Percentiles rank a stretch among this genome's conserved stretches.
Conservation (phyloP, 1,284 basidiomycete genomes). For the Sporisorium graminicola region DNA sequence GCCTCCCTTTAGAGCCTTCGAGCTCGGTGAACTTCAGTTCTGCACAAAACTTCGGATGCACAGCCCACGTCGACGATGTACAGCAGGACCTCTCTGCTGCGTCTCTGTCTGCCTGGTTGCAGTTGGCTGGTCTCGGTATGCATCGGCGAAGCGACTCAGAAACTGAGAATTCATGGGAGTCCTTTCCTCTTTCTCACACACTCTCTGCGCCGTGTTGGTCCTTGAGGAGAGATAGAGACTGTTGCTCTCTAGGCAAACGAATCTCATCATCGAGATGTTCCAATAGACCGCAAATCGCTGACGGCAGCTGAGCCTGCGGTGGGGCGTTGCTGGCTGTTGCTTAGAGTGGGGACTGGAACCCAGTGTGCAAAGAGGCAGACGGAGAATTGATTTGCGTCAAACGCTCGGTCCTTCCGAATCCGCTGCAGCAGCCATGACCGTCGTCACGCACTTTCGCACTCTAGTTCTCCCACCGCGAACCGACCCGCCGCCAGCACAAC, state of each 20-base stretch:
- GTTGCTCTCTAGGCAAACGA: no score
- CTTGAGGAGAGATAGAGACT: neutral
- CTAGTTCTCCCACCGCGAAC: neutral
- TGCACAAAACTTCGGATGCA: neutral
- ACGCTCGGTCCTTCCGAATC: slow-evolving; percentile 3
- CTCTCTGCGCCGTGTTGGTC: neutral
- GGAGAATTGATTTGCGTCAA: neutral
- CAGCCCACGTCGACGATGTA: neutral
- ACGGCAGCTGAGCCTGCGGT: no score
- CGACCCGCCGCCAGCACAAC: neutral
- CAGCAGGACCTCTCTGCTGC: no score
- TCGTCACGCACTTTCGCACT: no score
- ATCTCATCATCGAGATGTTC: no score
- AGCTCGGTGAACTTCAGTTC: no score
- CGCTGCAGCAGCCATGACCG: neutral
- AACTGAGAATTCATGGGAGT: no score
- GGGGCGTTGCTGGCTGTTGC: neutral
- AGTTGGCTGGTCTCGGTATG: neutral
- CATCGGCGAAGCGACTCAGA: slow-evolving; percentile 2
- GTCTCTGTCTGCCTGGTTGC: neutral
- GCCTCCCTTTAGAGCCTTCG: no score
- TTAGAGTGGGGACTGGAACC: neutral
- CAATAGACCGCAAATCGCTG: no score
- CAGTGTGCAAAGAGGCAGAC: neutral
- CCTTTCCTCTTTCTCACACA: no score